These are phyloP conservation scores for Lodderomyces theae DNA, from an alignment of 1,139 yeast genomes.

Conservation along the genomic window DNA sequence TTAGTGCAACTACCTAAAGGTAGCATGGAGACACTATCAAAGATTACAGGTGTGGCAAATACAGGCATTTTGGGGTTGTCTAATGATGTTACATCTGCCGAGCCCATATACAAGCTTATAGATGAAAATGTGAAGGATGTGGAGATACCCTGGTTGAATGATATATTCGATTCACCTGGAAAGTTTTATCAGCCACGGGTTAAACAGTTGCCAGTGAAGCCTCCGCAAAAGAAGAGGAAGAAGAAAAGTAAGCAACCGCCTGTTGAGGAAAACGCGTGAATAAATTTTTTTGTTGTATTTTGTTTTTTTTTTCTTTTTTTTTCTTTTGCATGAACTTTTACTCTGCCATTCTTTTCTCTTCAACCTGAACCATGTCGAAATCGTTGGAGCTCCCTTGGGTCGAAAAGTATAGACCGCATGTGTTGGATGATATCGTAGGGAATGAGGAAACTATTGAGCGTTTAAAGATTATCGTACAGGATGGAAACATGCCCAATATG, in stretches of 20 bases:
- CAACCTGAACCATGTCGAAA: slow-evolving; percentile 12
- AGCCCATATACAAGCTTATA: slow-evolving; percentile 29
- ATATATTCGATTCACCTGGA: slow-evolving; percentile 20
- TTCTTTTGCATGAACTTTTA: too few species aligned
- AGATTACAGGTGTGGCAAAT: slow-evolving; percentile 6
- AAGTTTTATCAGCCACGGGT: slow-evolving; percentile 4
- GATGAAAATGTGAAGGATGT: slow-evolving; percentile 35
- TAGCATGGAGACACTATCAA: slow-evolving; percentile 35
- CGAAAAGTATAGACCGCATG: slow-evolving; percentile 86
- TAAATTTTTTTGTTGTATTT: not conserved
- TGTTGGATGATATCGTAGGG: slow-evolving; percentile 84
- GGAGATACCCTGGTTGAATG: slow-evolving; percentile 45
- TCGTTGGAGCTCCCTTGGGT: slow-evolving; percentile 65
- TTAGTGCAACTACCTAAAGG: slow-evolving; percentile 55
- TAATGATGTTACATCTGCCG: slow-evolving; percentile 13
- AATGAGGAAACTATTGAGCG: slow-evolving; percentile 88
- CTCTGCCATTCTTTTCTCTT: slow-evolving; percentile 2
- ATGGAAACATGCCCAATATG: slow-evolving; percentile 97
- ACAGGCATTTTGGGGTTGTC: slow-evolving; percentile 31
- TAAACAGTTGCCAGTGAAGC: slow-evolving; percentile 23
- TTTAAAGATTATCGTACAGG: slow-evolving; percentile 76
- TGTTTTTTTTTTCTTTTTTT: not conserved
- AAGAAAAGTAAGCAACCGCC: slow-evolving; percentile 1
- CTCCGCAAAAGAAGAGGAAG: slow-evolving; percentile 20
- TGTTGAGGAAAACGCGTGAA: not conserved